A percentile compares a stretch with the other conserved stretches of the same genome.
phyloP scores from a whole-genome alignment of 164 flowering plant genomes.

The Litsea cubeba region DNA sequence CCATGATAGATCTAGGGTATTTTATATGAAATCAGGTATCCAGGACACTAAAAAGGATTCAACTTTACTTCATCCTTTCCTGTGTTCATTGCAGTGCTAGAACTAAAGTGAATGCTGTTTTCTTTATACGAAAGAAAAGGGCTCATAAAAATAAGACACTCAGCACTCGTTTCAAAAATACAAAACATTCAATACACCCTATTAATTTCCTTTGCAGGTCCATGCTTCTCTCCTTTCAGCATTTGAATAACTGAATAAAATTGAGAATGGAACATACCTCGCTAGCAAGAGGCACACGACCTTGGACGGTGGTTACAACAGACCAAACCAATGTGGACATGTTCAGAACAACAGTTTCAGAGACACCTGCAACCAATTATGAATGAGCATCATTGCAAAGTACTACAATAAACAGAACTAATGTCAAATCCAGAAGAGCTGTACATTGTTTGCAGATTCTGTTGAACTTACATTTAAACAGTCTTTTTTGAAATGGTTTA shows the following conservation, averaged over 20 bases:
- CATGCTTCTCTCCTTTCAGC: neutral
- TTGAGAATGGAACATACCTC: slow-evolving; percentile 47
- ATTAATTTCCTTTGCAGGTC: neutral
- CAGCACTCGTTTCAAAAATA: neutral
- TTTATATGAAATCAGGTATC: too few species aligned
- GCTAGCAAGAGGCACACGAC: slow-evolving; percentile 93
- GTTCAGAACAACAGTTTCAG: slow-evolving; percentile 87
- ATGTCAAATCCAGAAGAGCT: too few species aligned
- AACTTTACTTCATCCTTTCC: too few species aligned
- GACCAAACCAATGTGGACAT: slow-evolving; percentile 97
- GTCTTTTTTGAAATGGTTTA: neutral
- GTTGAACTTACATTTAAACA: neutral
- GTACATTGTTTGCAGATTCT: neutral
- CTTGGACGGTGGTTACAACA: slow-evolving; percentile 77
- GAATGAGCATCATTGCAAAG: neutral
- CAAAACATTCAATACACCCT: neutral
- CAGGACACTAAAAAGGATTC: too few species aligned
- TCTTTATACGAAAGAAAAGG: too few species aligned
- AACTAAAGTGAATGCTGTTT: too few species aligned
- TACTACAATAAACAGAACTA: neutral
- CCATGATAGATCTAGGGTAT: too few species aligned
- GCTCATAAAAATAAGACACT: too few species aligned
- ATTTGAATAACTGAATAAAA: neutral
- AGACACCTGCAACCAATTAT: slow-evolving; percentile 53
- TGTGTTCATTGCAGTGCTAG: too few species aligned